Base-by-base conservation (phyloP, 495 filamentous ascomycete species). In the Durotheca rogersii region DNA sequence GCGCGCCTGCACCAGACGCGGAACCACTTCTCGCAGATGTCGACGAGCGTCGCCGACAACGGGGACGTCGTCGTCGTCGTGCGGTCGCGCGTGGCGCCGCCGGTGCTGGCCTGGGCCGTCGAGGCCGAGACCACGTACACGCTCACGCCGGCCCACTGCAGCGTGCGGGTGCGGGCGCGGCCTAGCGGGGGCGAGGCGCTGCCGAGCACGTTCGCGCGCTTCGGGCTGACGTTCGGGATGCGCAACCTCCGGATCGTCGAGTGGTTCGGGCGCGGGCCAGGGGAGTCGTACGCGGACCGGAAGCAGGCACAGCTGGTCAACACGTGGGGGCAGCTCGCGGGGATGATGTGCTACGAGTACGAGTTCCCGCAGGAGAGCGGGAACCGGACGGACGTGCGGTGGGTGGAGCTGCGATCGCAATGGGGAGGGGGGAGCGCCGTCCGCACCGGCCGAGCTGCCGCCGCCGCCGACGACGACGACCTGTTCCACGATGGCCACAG, bases 341-440 rank as follows among this genome's bases (percentile, higher is more conserved):
- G 75, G 18, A 67, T 75, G 2, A 61, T 86, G 16, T 78, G 74
- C 35, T 71, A 73, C 3, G 64, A 73, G 7, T 88, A 86, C 58
- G 85, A 88, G 47, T 80, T 80, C 36, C 85, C 85, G 7, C 85
- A 88, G 60, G 85, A 87, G 30, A 72, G 64, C 19, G 81, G 81
- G 0, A 85, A 86, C 52, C 60, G 83, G n/a, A 79, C 76, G 4
- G 84, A 86, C 44, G 77, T 76, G 3, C 58, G 77, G 14, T 86
- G 82, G 78, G 68, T 85, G 14, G 66, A 78, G 54, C 72, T 79
- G 57, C 34, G 51, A 4, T 46, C 56, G 43, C 41, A 46, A 0
- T 60, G 59, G 47, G 47, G 57, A 9, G 65, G 49, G 19, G 23
- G 23, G 23, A n/a, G n/a, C n/a, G n/a, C n/a, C n/a, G n/a, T n/a